phyloP scores from a whole-genome alignment of 768 basidiomycete species.

The Lentinula sp. region DNA sequence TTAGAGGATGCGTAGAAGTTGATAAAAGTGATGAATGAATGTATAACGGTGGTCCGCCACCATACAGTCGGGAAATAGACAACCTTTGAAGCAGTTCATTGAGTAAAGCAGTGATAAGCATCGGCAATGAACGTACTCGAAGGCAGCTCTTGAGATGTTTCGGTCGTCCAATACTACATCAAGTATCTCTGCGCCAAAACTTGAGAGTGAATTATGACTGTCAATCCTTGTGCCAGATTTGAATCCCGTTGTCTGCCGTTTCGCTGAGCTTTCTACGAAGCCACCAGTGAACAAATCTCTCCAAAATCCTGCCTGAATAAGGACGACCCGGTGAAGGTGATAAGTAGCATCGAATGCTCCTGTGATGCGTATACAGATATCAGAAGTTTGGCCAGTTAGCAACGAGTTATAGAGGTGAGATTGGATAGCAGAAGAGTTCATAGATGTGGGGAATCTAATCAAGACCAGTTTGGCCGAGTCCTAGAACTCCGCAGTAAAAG shows the following conservation, averaged over 20 bases:
- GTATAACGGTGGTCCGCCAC: slow-evolving; percentile 72
- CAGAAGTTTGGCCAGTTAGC: slow-evolving; percentile 65
- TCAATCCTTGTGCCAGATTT: not conserved
- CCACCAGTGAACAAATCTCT: slow-evolving; percentile 79
- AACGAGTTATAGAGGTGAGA: slow-evolving; percentile 74
- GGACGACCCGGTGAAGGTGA: slow-evolving; percentile 75
- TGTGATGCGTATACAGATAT: slow-evolving; percentile 66
- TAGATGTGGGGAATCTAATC: not conserved
- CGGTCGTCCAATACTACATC: slow-evolving; percentile 73
- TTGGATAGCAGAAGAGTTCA: slow-evolving; percentile 40
- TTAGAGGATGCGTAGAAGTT: slow-evolving; percentile 62
- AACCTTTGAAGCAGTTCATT: slow-evolving; percentile 37
- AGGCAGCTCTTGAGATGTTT: slow-evolving; percentile 87
- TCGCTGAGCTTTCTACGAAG: slow-evolving; percentile 53
- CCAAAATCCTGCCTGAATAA: slow-evolving; percentile 88
- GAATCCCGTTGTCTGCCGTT: not conserved
- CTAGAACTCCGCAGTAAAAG: too few species aligned
- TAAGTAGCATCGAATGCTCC: slow-evolving; percentile 64
- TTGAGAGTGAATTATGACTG: slow-evolving; percentile 13
- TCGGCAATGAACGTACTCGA: slow-evolving; percentile 60
- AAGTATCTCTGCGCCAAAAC: slow-evolving; percentile 43
- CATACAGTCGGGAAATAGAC: slow-evolving; percentile 83
- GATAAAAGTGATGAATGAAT: slow-evolving; percentile 63
- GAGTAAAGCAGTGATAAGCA: not conserved
- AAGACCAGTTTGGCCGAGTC: too few species aligned